Evolutionary conservation across 148 eudicot species (phyloP), one percentile per base, ranked within the genome.

Genomic region (Rhododendron ferrugineum): DNA sequence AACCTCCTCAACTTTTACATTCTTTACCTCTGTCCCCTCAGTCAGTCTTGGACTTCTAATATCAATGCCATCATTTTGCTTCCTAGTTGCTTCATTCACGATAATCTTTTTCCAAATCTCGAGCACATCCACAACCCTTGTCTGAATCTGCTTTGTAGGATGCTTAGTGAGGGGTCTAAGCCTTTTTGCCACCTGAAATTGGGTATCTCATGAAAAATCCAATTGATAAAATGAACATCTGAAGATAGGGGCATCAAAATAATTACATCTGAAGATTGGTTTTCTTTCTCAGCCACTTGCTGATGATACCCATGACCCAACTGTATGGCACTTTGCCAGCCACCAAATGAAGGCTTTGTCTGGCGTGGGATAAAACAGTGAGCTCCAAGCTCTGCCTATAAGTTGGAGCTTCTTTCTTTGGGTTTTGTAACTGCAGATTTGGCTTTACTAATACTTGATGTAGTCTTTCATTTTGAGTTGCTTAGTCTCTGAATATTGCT

Each of bases 121-220:
- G 5, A 87, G 84, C 70, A 87, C 88, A 56, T 87, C 88, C 56
- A 74, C 73, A 54, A 81, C 88, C 70, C 54, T 87, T 22, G 58
- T 54, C 52, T 87, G 86, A 42, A 87, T 87, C 84, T 54, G 49
- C 86, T 84, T 74, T n/a, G 56, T 58, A 3, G 88, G 88, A 87
- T 87, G 88, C 86, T 87, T 87, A 28, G 86, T 84, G 28, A 84
- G 88, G 26, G 72, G 84, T 73, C 86, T 82, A 64, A 87, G 88
- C 73, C 76, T 60, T 58, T 87, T 87, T 10, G 86, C 88, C 44
- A 87, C 88, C 88, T 87, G 81, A 46, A 79, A 60, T 83, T 87
- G 26, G 28, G 52, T 32, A 42, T 78, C 79, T 66, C 34, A 46
- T 36, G 2, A 78, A 52, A 36, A 36, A n/a, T 30, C 46, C 18